Evolutionary conservation across 306 rosid species (phyloP).

Genomic region (Castanea sativa): DNA sequence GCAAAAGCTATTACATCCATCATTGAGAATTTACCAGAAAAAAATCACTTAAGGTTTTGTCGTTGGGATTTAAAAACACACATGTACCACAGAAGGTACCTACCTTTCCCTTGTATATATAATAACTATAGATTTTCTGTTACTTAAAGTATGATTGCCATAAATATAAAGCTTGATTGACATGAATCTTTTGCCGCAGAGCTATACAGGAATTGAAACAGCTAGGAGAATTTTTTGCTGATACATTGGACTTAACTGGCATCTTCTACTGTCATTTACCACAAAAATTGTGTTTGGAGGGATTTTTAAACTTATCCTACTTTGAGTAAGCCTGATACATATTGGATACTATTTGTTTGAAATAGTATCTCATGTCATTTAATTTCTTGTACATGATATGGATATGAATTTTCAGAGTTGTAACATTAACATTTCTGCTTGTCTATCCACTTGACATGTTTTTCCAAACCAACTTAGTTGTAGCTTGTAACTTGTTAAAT

Average conservation of each 20-base stretch:
- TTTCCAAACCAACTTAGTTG: neutral
- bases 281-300: slow-evolving; percentile 33
- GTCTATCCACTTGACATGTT: neutral
- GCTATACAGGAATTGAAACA: slow-evolving; percentile 67
- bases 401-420: neutral
- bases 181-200: slow-evolving; percentile 50
- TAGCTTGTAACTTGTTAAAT: neutral
- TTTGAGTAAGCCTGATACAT: slow-evolving; percentile 50
- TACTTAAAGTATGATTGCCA: slow-evolving; percentile 29
- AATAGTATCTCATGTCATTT: neutral
- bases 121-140: neutral
- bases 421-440: neutral
- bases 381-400: neutral
- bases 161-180: neutral
- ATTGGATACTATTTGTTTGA: neutral
- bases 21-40: slow-evolving; percentile 46
- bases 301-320: slow-evolving; percentile 39
- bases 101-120: slow-evolving; percentile 8
- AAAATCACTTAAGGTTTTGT: slow-evolving; percentile 59
- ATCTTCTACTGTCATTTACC: slow-evolving; percentile 70
- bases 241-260: slow-evolving; percentile 70
- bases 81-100: slow-evolving; percentile 59
- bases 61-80: slow-evolving; percentile 90
- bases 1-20: slow-evolving; percentile 71
- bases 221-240: slow-evolving; percentile 65